Evolutionary conservation across 192 early-diverging fungal genomes (phyloP).

Genomic region (Dimargaris verticillata): DNA sequence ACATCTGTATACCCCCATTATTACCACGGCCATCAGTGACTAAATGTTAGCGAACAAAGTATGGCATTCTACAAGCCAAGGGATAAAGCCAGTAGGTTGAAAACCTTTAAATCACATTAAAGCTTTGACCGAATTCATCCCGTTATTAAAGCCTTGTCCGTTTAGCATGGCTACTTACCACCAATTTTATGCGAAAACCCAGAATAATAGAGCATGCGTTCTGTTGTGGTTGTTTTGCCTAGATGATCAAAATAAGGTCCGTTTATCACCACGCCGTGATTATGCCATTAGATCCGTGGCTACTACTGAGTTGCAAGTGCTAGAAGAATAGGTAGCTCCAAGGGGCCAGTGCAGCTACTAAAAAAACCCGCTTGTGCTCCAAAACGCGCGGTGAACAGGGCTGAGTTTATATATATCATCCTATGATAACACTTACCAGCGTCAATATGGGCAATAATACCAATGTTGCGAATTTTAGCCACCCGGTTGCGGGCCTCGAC

Average conservation of each 20-base stretch:
- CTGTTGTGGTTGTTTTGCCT: constrained; percentile 89
- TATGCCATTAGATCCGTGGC: background rate
- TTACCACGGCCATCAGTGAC: no score
- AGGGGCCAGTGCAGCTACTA: no score
- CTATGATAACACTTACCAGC: constrained; percentile 40
- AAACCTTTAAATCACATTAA: no score
- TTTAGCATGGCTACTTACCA: constrained; percentile 26
- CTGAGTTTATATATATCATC: background rate
- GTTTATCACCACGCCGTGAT: background rate
- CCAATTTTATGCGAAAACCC: constrained; percentile 79
- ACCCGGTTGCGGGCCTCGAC: background rate
- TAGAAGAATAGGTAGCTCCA: background rate
- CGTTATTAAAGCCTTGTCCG: no score
- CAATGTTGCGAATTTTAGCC: constrained; percentile 58
- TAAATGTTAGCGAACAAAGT: no score
- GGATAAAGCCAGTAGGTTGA: no score
- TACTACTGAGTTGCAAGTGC: background rate
- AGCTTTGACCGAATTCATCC: no score
- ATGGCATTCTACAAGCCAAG: no score
- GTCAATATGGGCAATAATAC: constrained; percentile 94
- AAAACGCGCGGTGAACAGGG: background rate
- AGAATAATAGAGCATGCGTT: constrained; percentile 91
- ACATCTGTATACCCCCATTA: constrained; percentile 37
- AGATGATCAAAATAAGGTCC: background rate
- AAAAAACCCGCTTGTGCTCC: no score